A percentile compares a stretch with the other conserved stretches of the same genome.
Evolutionary conservation across 495 filamentous ascomycete genomes (phyloP).

Genomic region (Achaetomiella virescens): DNA sequence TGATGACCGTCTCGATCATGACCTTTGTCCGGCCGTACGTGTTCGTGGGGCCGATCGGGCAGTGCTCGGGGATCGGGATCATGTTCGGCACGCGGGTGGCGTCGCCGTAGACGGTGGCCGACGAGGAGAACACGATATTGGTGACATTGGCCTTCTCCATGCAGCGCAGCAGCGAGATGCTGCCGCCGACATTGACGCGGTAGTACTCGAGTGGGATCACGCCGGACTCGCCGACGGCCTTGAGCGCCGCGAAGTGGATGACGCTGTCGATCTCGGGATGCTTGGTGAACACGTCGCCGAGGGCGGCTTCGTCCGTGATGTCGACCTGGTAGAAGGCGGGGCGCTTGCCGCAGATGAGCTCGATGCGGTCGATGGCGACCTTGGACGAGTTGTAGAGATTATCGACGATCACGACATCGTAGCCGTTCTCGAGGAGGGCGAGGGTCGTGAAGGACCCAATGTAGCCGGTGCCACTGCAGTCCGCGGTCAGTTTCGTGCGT

Average conservation of each 20-base stretch:
- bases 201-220: conserved; percentile 98
- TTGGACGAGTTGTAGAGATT: conserved; percentile 92
- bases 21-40: conserved; percentile 95
- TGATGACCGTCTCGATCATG: conserved; percentile 84
- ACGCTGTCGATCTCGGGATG: conserved; percentile 95
- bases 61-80: conserved; percentile 97
- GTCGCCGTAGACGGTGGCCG: conserved; percentile 95
- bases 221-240: conserved; percentile 94
- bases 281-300: conserved; percentile 82
- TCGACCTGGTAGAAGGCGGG: conserved; percentile 81
- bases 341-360: conserved; percentile 84
- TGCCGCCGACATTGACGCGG: conserved; percentile 90
- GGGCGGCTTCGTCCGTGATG: conserved; percentile 72
- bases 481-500: conserved; percentile 17
- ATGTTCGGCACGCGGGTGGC: conserved; percentile 93
- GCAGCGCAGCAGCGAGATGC: conserved; percentile 75
- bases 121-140: conserved; percentile 97
- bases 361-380: conserved; percentile 85
- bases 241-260: conserved; percentile 96
- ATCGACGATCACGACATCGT: conserved; percentile 93
- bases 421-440: conserved; percentile 84
- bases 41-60: conserved; percentile 94
- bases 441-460: conserved; percentile 97
- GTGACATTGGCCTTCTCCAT: conserved; percentile 85
- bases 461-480: conserved; percentile 85